Evolutionary conservation across 345 rosid genomes (phyloP).

Genomic region (Rhodomyrtus tomentosa): DNA sequence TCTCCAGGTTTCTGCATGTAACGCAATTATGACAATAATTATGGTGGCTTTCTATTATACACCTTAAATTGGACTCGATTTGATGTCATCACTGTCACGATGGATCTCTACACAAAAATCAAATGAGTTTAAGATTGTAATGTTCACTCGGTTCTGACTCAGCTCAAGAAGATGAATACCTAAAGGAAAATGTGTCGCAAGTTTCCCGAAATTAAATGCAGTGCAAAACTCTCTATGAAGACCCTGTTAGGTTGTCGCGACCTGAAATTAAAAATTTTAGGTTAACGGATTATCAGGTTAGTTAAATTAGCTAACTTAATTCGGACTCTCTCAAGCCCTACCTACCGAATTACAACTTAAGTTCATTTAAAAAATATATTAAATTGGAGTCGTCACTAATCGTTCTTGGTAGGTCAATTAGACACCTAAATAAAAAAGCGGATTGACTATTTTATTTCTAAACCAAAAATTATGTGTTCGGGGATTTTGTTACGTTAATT

Average conservation of each 20-base stretch:
- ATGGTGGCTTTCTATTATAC: no score
- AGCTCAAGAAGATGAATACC: not conserved
- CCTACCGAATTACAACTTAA: no score
- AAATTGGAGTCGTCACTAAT: no score
- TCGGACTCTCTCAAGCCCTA: no score
- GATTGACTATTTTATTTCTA: no score
- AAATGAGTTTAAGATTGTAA: not conserved
- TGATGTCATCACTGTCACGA: not conserved
- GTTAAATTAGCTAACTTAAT: no score
- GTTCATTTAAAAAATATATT: no score
- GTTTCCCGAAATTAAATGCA: not conserved
- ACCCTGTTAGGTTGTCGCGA: not conserved
- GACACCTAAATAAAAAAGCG: no score
- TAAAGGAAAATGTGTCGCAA: not conserved
- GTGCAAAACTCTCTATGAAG: not conserved
- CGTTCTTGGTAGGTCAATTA: no score
- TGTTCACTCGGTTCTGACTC: not conserved
- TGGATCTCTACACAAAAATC: not conserved
- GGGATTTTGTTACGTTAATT: no score
- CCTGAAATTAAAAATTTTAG: no score
- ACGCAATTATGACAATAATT: not conserved
- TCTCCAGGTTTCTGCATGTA: slow-evolving; percentile 41
- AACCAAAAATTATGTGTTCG: no score
- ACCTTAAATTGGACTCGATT: not conserved
- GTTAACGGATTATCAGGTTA: not conserved